Evolutionary conservation across 371 early-diverging fungal species (phyloP).

Genomic region (Syncephalis plumigaleata): DNA sequence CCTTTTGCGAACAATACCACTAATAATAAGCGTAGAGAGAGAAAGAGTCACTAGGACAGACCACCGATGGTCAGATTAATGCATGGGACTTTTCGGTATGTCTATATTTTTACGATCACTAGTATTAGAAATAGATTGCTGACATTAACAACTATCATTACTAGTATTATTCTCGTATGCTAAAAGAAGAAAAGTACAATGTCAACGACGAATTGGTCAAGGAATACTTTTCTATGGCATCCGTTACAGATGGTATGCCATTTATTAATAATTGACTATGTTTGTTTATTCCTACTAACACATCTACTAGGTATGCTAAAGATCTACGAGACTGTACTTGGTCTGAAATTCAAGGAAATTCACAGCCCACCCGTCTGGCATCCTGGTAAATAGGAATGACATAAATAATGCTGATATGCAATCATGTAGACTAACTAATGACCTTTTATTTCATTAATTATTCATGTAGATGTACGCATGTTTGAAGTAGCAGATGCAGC

Average conservation of each 20-base stretch:
- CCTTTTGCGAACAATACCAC: no score
- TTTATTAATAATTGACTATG: slow-evolving; percentile 7
- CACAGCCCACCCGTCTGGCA: slow-evolving; percentile 44
- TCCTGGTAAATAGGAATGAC: no score
- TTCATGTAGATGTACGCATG: no score
- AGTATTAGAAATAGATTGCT: no score
- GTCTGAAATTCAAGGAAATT: slow-evolving; percentile 39
- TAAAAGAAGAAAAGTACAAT: slow-evolving; percentile 47
- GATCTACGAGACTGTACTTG: slow-evolving; percentile 46
- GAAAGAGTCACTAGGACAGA: slow-evolving; percentile 17
- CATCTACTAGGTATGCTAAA: slow-evolving; percentile 33
- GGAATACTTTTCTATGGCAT: slow-evolving; percentile 51
- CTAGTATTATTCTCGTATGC: slow-evolving; percentile 47
- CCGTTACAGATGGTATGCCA: slow-evolving; percentile 26
- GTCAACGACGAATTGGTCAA: slow-evolving; percentile 64
- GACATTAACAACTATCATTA: slow-evolving; percentile 1
- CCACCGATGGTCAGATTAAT: slow-evolving; percentile 31
- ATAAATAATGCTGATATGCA: no score
- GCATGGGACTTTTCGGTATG: slow-evolving; percentile 39
- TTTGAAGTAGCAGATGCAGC: slow-evolving; percentile 10
- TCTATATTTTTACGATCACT: no score
- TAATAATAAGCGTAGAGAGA: no score
- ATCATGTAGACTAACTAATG: slow-evolving; percentile 7
- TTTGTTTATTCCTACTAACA: not conserved
- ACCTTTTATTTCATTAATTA: not conserved